phyloP scores from a whole-genome alignment of 306 rosid species.

The Abrus precatorius region DNA sequence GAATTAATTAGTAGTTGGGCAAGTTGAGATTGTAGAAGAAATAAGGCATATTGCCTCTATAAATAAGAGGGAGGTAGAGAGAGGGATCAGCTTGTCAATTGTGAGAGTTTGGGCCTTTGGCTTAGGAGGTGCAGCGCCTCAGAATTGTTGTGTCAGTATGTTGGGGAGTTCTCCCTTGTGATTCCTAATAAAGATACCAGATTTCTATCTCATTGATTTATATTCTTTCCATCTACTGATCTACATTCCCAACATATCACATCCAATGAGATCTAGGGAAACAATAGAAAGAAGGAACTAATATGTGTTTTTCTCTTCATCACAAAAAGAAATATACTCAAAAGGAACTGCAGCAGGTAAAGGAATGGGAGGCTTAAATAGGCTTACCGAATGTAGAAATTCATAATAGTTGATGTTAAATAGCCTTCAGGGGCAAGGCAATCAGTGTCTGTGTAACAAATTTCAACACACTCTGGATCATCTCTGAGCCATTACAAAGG shows the following conservation, averaged over 20 bases:
- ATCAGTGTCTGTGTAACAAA: constrained; percentile 68
- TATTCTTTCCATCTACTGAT: constrained; percentile 17
- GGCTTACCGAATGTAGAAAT: constrained; percentile 88
- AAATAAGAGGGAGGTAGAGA: too few species aligned
- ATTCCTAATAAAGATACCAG: too few species aligned
- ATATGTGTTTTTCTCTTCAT: constrained; percentile 17
- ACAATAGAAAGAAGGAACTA: constrained; percentile 34
- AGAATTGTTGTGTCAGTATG: too few species aligned
- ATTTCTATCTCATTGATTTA: neutral
- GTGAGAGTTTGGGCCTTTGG: too few species aligned
- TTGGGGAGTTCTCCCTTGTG: too few species aligned
- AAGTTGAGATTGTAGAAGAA: too few species aligned
- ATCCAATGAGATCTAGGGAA: constrained; percentile 4
- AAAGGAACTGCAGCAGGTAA: neutral
- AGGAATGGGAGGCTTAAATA: neutral
- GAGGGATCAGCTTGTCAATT: too few species aligned
- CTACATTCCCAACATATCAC: constrained; percentile 10
- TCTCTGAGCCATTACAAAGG: constrained; percentile 67
- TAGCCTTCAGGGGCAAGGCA: constrained; percentile 87
- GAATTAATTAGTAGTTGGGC: too few species aligned
- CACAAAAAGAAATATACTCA: constrained; percentile 14
- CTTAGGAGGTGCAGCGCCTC: too few species aligned
- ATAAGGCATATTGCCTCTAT: too few species aligned
- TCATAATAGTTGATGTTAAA: constrained; percentile 89
- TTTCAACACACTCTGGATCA: constrained; percentile 86